Percentiles rank a stretch among this genome's conserved stretches.
These are phyloP conservation scores for Sugiyamaella castrensis DNA, from an alignment of 1,139 yeast species.

Conservation along the genomic window DNA sequence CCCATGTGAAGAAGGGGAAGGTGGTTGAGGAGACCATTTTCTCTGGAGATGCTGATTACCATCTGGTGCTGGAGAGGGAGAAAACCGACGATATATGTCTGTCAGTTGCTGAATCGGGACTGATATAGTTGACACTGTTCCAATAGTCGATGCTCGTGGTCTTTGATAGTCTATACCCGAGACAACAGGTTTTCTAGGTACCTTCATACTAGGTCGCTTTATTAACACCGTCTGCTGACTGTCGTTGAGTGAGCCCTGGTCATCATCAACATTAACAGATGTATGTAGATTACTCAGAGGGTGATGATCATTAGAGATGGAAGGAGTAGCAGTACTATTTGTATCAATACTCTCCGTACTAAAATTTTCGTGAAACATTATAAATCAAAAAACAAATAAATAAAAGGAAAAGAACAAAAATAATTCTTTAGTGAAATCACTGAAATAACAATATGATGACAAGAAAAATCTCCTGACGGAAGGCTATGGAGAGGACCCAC, in stretches of 20 bases:
- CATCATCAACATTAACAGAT: neutral
- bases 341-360: conserved; percentile 15
- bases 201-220: conserved; percentile 1
- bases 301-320: neutral
- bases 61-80: neutral
- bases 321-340: neutral
- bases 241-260: neutral
- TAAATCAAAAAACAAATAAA: neutral
- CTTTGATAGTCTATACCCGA: neutral
- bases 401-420: neutral
- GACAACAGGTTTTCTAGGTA: conserved; percentile 7
- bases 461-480: no score
- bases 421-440: no score
- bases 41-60: neutral
- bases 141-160: conserved; percentile 3
- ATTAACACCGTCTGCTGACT: no score
- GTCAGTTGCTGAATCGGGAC: neutral
- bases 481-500: no score
- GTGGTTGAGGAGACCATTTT: neutral
- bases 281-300: neutral
- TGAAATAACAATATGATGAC: no score
- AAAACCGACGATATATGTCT: neutral
- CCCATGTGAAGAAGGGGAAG: neutral
- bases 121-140: no score
- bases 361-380: conserved; percentile 17